A percentile compares a stretch with the other conserved stretches of the same genome.
Conservation (phyloP, 768 basidiomycete species). For the Rhizopogon vulgaris region DNA sequence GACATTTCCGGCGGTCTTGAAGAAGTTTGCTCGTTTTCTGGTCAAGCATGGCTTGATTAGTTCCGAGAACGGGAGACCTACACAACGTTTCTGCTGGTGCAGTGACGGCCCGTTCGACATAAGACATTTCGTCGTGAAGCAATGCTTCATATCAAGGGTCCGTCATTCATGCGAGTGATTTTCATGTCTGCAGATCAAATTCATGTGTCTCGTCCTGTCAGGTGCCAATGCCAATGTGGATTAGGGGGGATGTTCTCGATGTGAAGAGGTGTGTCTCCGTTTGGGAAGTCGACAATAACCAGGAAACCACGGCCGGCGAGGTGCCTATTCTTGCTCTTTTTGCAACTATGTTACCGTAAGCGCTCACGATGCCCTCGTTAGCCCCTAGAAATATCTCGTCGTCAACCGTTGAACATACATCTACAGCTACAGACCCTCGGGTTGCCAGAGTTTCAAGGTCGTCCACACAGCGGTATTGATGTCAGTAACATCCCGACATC, state of each 20-base stretch:
- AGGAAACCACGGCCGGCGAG: slow-evolving; percentile 6
- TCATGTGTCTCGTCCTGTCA: slow-evolving; percentile 20
- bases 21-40: slow-evolving; percentile 60
- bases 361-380: slow-evolving; percentile 4
- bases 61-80: slow-evolving; percentile 43
- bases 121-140: slow-evolving; percentile 82
- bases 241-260: slow-evolving; percentile 70
- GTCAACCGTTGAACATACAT: slow-evolving; percentile 53
- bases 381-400: slow-evolving; percentile 11
- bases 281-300: slow-evolving; percentile 24
- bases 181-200: neutral
- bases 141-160: slow-evolving; percentile 82
- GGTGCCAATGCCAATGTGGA: slow-evolving; percentile 68
- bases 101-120: slow-evolving; percentile 81
- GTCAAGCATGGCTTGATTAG: slow-evolving; percentile 66
- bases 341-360: neutral
- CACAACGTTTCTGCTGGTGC: slow-evolving; percentile 73
- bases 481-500: slow-evolving; percentile 43
- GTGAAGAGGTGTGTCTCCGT: slow-evolving; percentile 55
- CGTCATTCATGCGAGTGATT: slow-evolving; percentile 16
- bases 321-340: slow-evolving; percentile 8
- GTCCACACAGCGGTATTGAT: slow-evolving; percentile 85
- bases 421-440: slow-evolving; percentile 71
- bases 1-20: slow-evolving; percentile 63
- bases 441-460: slow-evolving; percentile 72